phyloP scores from a whole-genome alignment of 495 filamentous ascomycete genomes.

The Aspergillus baeticus region DNA sequence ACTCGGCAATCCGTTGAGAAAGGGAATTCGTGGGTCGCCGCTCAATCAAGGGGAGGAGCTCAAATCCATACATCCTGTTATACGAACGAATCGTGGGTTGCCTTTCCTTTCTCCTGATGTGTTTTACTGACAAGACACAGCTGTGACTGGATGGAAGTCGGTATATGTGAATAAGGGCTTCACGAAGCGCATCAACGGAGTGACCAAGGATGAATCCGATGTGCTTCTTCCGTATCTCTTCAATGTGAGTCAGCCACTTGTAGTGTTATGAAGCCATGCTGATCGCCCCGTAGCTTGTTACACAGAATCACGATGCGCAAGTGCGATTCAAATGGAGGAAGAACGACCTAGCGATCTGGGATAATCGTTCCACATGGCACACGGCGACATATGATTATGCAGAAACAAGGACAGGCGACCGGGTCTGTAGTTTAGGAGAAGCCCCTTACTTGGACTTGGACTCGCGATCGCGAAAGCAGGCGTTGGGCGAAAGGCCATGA shows the following conservation, averaged over 20 bases:
- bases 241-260: conserved; percentile 34
- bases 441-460: conserved; percentile 58
- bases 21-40: conserved; percentile 38
- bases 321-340: conserved; percentile 63
- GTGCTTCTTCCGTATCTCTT: conserved; percentile 34
- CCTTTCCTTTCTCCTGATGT: conserved; percentile 13
- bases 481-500: conserved; percentile 4
- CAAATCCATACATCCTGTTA: conserved; percentile 64
- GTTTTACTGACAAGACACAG: conserved; percentile 19
- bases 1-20: conserved; percentile 25
- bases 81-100: conserved; percentile 64
- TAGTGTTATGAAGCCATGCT: conserved; percentile 26
- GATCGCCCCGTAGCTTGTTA: conserved; percentile 40
- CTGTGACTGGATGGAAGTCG: conserved; percentile 74
- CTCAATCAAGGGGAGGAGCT: conserved; percentile 62
- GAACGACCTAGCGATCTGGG: conserved; percentile 73
- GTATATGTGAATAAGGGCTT: conserved; percentile 67
- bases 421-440: conserved; percentile 64
- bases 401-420: conserved; percentile 50
- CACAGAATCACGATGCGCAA: conserved; percentile 75
- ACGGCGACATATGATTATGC: conserved; percentile 66
- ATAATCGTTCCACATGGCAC: conserved; percentile 69
- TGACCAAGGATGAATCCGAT: conserved; percentile 35
- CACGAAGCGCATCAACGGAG: conserved; percentile 61
- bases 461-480: conserved; percentile 37